A percentile compares a stretch with the other conserved stretches of the same genome.
phyloP scores from a whole-genome alignment of 495 filamentous ascomycete genomes.

The Penicillium argentinense region DNA sequence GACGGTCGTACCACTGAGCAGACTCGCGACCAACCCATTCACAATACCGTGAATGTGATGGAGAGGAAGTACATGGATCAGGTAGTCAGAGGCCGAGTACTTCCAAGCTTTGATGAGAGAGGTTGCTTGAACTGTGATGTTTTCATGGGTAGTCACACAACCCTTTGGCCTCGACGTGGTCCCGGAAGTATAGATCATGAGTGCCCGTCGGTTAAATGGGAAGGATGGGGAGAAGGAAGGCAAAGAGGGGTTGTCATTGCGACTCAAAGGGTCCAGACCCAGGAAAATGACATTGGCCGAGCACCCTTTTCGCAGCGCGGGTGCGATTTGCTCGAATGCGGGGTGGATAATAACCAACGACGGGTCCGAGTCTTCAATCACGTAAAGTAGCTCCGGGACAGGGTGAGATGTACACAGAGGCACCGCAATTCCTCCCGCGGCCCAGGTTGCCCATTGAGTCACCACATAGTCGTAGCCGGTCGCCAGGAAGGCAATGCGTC shows the following conservation, averaged over 20 bases:
- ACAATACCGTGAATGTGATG: slow-evolving; percentile 48
- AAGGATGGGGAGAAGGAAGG: slow-evolving; percentile 31
- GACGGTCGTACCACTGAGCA: slow-evolving; percentile 40
- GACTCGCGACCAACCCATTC: slow-evolving; percentile 39
- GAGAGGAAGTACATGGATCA: slow-evolving; percentile 48
- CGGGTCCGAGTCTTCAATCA: slow-evolving; percentile 43
- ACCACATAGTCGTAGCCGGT: slow-evolving; percentile 95
- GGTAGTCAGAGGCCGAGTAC: slow-evolving; percentile 34
- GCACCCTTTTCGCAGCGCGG: slow-evolving; percentile 31
- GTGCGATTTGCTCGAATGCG: slow-evolving; percentile 33
- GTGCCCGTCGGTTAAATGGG: slow-evolving; percentile 32
- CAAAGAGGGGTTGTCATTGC: slow-evolving; percentile 21
- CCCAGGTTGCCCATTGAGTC: slow-evolving; percentile 51
- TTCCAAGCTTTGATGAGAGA: slow-evolving; percentile 39
- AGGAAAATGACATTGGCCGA: slow-evolving; percentile 31
- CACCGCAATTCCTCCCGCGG: slow-evolving; percentile 44
- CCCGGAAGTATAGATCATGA: slow-evolving; percentile 50
- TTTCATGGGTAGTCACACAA: slow-evolving; percentile 45
- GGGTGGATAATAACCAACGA: slow-evolving; percentile 44
- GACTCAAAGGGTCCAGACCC: slow-evolving; percentile 31
- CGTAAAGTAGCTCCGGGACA: slow-evolving; percentile 42
- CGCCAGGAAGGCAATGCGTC: slow-evolving; percentile 78
- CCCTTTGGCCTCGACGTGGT: slow-evolving; percentile 48
- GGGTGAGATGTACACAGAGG: slow-evolving; percentile 43
- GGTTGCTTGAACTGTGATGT: slow-evolving; percentile 43